Evolutionary conservation across 805 yeast genomes (phyloP), one percentile per base, ranked within the genome.

Genomic region (Debaryomyces maramus): DNA sequence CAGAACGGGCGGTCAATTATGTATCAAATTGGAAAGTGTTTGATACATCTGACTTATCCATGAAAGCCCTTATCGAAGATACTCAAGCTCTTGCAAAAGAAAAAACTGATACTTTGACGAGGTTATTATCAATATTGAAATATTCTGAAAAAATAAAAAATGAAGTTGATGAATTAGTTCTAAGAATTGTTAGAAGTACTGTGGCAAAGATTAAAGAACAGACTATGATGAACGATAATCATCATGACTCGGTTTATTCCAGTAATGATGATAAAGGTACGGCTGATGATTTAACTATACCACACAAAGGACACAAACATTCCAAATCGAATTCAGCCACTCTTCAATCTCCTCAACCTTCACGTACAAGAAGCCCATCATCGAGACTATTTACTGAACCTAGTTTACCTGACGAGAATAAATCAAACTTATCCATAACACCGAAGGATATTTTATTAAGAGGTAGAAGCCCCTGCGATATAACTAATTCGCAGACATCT

Each of bases 71-170:
- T 17, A 75, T 83, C 1, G 78, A 72, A 13, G 96, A 89, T 52
- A 85, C 96, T 0, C 77, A 80, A 44, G 56, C 55, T 0, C 52
- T 84, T 17, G 80, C 83, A 0, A 70, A 70, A 36, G 78, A 75
- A 13, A 90, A 90, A 58, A 72, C 87, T 2, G 88, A 83, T 38
- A 73, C 86, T 0, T 73, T 88, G 14, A 67, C 79, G 13, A 69
- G 97, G 52, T 70, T 86, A 39, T 82, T 87, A 10, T 85, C 89
- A 45, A 78, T 88, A 2, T 68, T 87, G 44, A 79, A 83, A 40
- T 88, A 84, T 57, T 81, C 86, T 15, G 84, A 84, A 47, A 83
- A 80, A 51, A 80, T 89, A 36, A 85, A 87, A 38, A 77, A 74
- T 38, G 96, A 90, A 59, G 85, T 88, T 3, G 93, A 88, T 54